phyloP scores from a whole-genome alignment of 345 rosid genomes.

The Laguncularia racemosa region DNA sequence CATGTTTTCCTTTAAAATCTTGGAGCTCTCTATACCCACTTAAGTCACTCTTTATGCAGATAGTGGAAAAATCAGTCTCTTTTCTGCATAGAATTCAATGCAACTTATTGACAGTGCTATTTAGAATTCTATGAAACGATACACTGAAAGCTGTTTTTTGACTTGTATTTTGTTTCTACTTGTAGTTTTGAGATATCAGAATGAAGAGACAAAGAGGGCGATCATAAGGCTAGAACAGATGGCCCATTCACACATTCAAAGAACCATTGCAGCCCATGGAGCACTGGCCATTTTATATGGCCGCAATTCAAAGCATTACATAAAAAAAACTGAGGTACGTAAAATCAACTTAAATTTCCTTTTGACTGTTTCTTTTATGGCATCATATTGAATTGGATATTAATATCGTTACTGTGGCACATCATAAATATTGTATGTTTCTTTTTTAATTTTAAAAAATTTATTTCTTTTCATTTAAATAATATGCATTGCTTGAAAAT shows the following conservation, averaged over 20 bases:
- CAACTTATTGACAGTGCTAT: conserved; percentile 50
- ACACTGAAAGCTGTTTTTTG: background rate
- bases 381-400: background rate
- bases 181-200: conserved; percentile 52
- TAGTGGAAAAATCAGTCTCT: too few relatives aligned
- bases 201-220: conserved; percentile 38
- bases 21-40: too few relatives aligned
- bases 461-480: background rate
- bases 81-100: conserved; percentile 36
- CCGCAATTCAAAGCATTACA: conserved; percentile 53
- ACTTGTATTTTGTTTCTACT: conserved; percentile 8
- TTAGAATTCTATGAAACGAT: conserved; percentile 26
- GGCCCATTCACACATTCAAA: conserved; percentile 46
- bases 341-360: background rate
- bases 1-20: too few relatives aligned
- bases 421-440: background rate
- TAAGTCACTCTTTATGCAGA: too few relatives aligned
- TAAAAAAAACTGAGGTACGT: conserved; percentile 59
- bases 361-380: background rate
- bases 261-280: conserved; percentile 59
- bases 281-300: conserved; percentile 68
- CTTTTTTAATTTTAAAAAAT: background rate
- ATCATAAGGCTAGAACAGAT: conserved; percentile 64
- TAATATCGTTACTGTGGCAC: background rate
- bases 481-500: conserved; percentile 1